These are phyloP conservation scores for Boletus austroedulis DNA, from an alignment of 1,284 basidiomycete species.

Conservation along the genomic window DNA sequence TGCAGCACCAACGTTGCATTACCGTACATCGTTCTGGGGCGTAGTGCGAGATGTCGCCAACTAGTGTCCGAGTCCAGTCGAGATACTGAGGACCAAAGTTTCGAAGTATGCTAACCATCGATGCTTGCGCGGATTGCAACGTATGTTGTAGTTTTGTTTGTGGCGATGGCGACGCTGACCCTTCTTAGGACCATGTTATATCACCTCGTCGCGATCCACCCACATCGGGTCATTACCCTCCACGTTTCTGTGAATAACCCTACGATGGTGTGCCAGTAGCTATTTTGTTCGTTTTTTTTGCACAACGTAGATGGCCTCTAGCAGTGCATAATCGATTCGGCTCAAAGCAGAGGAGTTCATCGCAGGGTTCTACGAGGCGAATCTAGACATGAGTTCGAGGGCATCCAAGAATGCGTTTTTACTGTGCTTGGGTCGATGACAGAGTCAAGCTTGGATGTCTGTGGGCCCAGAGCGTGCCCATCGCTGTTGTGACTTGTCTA, in stretches of 20 bases:
- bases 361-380: constrained; percentile 73
- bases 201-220: constrained; percentile 66
- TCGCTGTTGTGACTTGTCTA: too few species aligned
- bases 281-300: neutral
- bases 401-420: constrained; percentile 76
- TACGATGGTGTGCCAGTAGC: constrained; percentile 58
- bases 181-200: constrained; percentile 65
- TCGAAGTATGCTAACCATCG: too few species aligned
- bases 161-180: too few species aligned
- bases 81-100: too few species aligned
- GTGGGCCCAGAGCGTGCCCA: too few species aligned
- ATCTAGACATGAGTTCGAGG: constrained; percentile 61
- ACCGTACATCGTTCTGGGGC: too few species aligned
- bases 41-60: too few species aligned
- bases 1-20: too few species aligned
- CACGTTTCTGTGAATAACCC: constrained; percentile 79
- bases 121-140: too few species aligned
- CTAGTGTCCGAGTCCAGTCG: too few species aligned
- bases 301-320: constrained; percentile 25
- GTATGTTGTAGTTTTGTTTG: too few species aligned
- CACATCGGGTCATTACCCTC: constrained; percentile 68
- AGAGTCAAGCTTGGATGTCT: neutral
- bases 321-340: constrained; percentile 78
- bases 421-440: constrained; percentile 47
- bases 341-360: constrained; percentile 83